Percentiles rank a stretch among this genome's conserved stretches.
These are phyloP conservation scores for Agapanthus africanus DNA, from an alignment of 106 monocot genomes.

Conservation along the genomic window DNA sequence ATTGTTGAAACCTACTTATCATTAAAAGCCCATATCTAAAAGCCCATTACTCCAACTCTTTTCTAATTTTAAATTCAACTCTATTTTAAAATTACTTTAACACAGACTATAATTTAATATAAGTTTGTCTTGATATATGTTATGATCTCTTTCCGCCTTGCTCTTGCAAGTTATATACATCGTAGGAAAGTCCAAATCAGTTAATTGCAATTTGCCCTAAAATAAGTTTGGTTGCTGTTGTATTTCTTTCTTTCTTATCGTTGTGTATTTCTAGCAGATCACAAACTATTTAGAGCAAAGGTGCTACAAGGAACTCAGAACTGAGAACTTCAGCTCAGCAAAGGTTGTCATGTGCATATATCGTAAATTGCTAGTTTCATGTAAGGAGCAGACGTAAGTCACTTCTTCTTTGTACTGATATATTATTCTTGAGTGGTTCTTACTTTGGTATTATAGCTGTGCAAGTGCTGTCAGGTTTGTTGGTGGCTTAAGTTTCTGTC, in stretches of 20 bases:
- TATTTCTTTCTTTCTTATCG: neutral
- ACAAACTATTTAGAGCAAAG: constrained; percentile 82
- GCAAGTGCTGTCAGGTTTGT: neutral
- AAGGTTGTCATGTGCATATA: constrained; percentile 80
- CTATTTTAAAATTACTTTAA: too few relatives aligned
- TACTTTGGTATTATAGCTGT: neutral
- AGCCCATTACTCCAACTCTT: too few relatives aligned
- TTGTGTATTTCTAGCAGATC: constrained; percentile 39
- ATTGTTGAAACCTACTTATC: too few relatives aligned
- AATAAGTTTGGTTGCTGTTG: neutral
- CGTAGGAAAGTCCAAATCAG: neutral
- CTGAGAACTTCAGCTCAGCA: constrained; percentile 56
- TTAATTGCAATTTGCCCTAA: neutral
- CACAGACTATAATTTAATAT: too few relatives aligned
- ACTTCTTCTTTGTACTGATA: constrained; percentile 7
- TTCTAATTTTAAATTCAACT: too few relatives aligned
- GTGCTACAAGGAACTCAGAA: constrained; percentile 90
- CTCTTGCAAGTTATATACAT: too few relatives aligned
- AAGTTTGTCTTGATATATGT: too few relatives aligned
- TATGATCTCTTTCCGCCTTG: too few relatives aligned
- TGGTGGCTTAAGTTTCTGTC: neutral
- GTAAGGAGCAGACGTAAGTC: constrained; percentile 89
- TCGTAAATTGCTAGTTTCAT: constrained; percentile 65
- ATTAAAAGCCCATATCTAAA: too few relatives aligned
- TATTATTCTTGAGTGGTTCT: neutral